These are phyloP conservation scores for Venustampulla echinocandica DNA, from an alignment of 495 filamentous ascomycete genomes.

Conservation along the genomic window DNA sequence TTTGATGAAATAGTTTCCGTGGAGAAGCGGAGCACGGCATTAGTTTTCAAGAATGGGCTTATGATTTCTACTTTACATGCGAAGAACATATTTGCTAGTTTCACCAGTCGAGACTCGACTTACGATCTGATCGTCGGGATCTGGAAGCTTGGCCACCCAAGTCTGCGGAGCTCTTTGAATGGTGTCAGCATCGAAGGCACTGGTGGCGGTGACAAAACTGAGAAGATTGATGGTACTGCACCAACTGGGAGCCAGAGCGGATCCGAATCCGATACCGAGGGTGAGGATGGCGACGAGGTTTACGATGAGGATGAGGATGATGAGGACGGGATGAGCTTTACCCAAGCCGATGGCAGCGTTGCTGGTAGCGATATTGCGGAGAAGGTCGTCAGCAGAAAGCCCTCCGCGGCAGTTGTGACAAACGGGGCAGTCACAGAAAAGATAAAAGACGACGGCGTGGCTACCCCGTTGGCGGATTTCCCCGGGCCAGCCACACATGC, in stretches of 20 bases:
- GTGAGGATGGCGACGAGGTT: slow-evolving; percentile 57
- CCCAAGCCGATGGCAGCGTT: slow-evolving; percentile 50
- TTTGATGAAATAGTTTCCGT: slow-evolving; percentile 96
- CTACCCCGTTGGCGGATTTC: slow-evolving; percentile 56
- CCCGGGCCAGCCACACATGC: slow-evolving; percentile 78
- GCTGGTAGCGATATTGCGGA: slow-evolving; percentile 54
- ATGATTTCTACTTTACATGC: slow-evolving; percentile 94
- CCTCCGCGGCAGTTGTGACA: slow-evolving; percentile 50
- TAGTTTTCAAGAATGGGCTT: slow-evolving; percentile 96
- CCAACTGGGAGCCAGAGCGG: slow-evolving; percentile 32
- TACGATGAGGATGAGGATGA: slow-evolving; percentile 73
- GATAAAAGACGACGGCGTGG: slow-evolving; percentile 44
- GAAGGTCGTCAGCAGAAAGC: slow-evolving; percentile 53
- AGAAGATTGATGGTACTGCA: slow-evolving; percentile 57
- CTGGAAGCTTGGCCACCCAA: slow-evolving; percentile 93
- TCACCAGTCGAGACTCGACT: slow-evolving; percentile 87
- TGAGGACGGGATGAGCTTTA: slow-evolving; percentile 45
- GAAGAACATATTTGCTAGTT: slow-evolving; percentile 89
- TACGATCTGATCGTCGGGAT: slow-evolving; percentile 97
- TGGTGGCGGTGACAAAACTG: slow-evolving; percentile 80
- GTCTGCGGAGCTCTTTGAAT: slow-evolving; percentile 78
- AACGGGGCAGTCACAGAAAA: slow-evolving; percentile 41
- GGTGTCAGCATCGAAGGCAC: slow-evolving; percentile 72
- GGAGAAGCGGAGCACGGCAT: slow-evolving; percentile 91
- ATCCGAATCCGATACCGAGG: slow-evolving; percentile 52